phyloP scores from a whole-genome alignment of 1,284 basidiomycete genomes.

The Hemileia vastatrix region DNA sequence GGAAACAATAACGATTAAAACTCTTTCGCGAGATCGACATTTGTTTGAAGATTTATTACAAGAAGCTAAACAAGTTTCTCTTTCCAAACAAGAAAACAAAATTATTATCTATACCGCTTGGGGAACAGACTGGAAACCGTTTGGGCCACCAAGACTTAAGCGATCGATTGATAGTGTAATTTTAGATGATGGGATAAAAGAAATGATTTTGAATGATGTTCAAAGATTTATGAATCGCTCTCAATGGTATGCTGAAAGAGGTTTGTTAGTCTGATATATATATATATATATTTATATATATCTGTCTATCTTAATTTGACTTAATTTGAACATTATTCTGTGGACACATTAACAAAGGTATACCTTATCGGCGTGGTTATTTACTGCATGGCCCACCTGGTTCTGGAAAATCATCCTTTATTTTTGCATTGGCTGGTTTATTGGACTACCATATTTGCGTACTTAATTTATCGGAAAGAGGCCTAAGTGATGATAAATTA shows the following conservation, averaged over 20 bases:
- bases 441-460: slow-evolving; percentile 92
- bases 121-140: slow-evolving; percentile 92
- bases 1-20: slow-evolving; percentile 93
- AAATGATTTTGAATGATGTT: slow-evolving; percentile 70
- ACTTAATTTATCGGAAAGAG: slow-evolving; percentile 90
- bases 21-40: slow-evolving; percentile 70
- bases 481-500: slow-evolving; percentile 91
- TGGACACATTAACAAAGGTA: no score
- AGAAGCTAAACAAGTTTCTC: slow-evolving; percentile 80
- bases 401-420: slow-evolving; percentile 96
- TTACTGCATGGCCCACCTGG: slow-evolving; percentile 92
- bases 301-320: slow-evolving; percentile 16
- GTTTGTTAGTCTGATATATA: slow-evolving; percentile 45
- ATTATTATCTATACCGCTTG: slow-evolving; percentile 93
- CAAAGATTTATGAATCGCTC: slow-evolving; percentile 70
- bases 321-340: slow-evolving; percentile 14
- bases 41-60: slow-evolving; percentile 71
- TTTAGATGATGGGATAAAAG: slow-evolving; percentile 65
- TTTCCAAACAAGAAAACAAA: slow-evolving; percentile 79
- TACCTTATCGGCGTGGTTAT: slow-evolving; percentile 93
- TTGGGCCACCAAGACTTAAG: slow-evolving; percentile 82
- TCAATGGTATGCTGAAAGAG: slow-evolving; percentile 93
- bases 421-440: slow-evolving; percentile 87
- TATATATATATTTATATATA: neutral
- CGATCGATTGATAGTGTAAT: slow-evolving; percentile 86